phyloP scores from a whole-genome alignment of 2,329 filamentous ascomycete genomes.

The Talaromyces sp. region DNA sequence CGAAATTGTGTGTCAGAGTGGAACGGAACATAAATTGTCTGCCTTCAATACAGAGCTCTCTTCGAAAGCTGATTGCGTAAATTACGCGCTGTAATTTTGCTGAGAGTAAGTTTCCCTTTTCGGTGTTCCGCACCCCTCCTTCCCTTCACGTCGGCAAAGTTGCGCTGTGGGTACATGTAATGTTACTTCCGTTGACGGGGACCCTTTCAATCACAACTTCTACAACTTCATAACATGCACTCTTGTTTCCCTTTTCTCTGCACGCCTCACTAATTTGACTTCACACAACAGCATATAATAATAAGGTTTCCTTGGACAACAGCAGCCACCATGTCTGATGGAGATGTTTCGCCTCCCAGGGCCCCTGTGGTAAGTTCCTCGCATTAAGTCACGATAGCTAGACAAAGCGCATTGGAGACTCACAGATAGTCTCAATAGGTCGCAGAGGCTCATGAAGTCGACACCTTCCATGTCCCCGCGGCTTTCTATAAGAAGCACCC shows the following conservation, averaged over 20 bases:
- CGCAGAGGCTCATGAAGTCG: constrained; percentile 47
- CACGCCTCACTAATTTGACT: background rate
- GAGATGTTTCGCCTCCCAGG: constrained; percentile 19
- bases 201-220: background rate
- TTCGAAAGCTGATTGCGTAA: background rate
- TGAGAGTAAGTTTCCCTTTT: constrained; percentile 5
- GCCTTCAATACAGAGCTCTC: background rate
- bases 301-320: background rate
- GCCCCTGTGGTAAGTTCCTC: constrained; percentile 12
- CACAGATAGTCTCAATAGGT: constrained; percentile 29
- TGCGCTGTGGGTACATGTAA: constrained; percentile 4
- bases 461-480: constrained; percentile 55
- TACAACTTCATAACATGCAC: background rate
- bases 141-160: background rate
- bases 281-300: background rate
- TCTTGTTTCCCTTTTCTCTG: background rate
- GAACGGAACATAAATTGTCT: background rate
- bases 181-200: constrained; percentile 9
- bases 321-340: constrained; percentile 25
- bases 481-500: constrained; percentile 59
- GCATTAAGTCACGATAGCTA: background rate
- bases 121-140: background rate
- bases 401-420: background rate
- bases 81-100: background rate
- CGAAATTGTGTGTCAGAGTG: background rate